Evolutionary conservation across 2,329 filamentous ascomycete genomes (phyloP), one percentile per base, ranked within the genome.

Genomic region (Metarhizium humberi): DNA sequence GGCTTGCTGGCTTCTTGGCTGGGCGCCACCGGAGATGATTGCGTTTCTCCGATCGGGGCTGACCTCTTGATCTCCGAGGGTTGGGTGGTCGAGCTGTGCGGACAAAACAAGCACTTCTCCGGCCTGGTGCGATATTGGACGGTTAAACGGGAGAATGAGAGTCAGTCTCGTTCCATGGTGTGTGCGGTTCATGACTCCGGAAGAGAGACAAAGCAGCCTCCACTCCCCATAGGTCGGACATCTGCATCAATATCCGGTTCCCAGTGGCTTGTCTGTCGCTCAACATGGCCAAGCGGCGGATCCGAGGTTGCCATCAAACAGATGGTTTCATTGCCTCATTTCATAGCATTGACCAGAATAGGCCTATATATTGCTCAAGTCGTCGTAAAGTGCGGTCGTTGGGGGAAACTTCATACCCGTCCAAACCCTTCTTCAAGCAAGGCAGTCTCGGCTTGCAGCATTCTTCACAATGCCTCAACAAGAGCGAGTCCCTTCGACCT

Each of bases 401-500:
- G 18, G 2, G n/a, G 18, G 10, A 45, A 34, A 25, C 42, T 45
- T 25, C 6, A 1, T 16, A 20, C 11, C 42, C 5, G 8, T 18
- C 18, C 42, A 18, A 10, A 20, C 1, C 10, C n/a, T 43, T 43
- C n/a, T 16, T 43, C 34, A 36, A 36, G 6, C 34, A 13, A 8
- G 3, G 34, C 34, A 36, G 5, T 25, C 32, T 7, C 38, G 4
- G 47, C 29, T 25, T 11, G 32, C 47, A 34, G 30, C 29, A 8
- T 3, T 34, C 20, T 42, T 40, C 34, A 52, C 7, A 34, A 60
- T 62, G 62, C 67, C 67, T 57, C 68, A 70, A 46, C 58, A 59
- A 36, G 67, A 69, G 57, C 62, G 57, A 8, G 60, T 69, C 11
- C 65, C 64, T 3, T 53, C 62, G 0, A 51, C 57, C 0, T 71